Evolutionary conservation across 192 early-diverging fungal species (phyloP).

Genomic region (Coemansia sp.): DNA sequence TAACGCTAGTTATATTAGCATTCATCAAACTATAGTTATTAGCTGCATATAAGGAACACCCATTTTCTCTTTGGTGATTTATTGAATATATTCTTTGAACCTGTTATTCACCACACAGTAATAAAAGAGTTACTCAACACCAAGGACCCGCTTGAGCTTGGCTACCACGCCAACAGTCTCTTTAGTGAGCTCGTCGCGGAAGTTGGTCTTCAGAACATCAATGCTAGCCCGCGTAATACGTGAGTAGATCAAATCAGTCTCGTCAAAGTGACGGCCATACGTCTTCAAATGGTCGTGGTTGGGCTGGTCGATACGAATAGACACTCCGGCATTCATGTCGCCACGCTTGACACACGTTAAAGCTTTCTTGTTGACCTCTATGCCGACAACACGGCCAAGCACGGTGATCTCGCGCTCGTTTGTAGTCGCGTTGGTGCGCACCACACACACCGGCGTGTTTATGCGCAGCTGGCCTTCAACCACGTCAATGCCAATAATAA

Average conservation of each 20-base stretch:
- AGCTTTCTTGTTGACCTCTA: conserved; percentile 90
- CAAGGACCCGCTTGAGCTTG: conserved; percentile 72
- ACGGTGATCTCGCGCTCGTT: conserved; percentile 67
- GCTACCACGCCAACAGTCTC: conserved; percentile 84
- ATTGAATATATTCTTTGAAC: too few relatives aligned
- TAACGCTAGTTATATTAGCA: too few relatives aligned
- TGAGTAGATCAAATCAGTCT: conserved; percentile 75
- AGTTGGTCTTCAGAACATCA: conserved; percentile 87
- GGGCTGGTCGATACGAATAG: conserved; percentile 87
- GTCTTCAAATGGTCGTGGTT: conserved; percentile 83
- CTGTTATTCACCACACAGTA: too few relatives aligned
- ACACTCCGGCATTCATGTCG: conserved; percentile 77
- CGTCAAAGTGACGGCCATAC: conserved; percentile 90
- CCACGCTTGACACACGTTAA: conserved; percentile 80
- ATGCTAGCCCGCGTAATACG: conserved; percentile 87
- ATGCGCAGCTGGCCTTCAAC: conserved; percentile 82
- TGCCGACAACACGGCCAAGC: conserved; percentile 87
- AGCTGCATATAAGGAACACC: too few relatives aligned
- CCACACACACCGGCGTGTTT: conserved; percentile 91
- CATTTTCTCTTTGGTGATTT: too few relatives aligned
- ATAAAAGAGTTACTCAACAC: conserved; percentile 32
- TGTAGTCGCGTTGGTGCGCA: conserved; percentile 71
- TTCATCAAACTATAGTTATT: too few relatives aligned
- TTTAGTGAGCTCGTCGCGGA: conserved; percentile 87
- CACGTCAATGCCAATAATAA: conserved; percentile 96